A percentile compares a stretch with the other conserved stretches of the same genome.
Evolutionary conservation across 495 filamentous ascomycete species (phyloP).

Genomic region (Penicillium goetzii): DNA sequence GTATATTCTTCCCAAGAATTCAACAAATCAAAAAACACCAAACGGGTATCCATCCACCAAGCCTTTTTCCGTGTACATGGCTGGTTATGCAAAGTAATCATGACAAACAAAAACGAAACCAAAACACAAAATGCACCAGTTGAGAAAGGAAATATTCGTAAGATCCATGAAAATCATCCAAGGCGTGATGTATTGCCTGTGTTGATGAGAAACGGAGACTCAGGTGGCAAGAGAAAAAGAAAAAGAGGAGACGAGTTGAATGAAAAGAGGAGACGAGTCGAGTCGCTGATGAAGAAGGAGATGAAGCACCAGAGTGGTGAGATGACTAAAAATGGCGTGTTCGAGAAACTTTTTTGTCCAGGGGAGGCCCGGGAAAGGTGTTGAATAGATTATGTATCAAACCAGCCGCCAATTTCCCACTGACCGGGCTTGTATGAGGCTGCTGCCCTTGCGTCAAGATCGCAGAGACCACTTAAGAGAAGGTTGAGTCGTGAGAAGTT

Average conservation of each 20-base stretch:
- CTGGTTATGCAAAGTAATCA: conserved; percentile 6
- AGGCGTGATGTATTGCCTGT: conserved; percentile 2
- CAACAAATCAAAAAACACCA: conserved; percentile 2
- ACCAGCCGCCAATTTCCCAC: conserved; percentile 77
- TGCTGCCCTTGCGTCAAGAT: conserved; percentile 47
- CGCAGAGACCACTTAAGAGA: conserved; percentile 60
- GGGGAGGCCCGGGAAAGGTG: not conserved
- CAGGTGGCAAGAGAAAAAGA: not conserved
- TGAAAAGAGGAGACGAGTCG: not conserved
- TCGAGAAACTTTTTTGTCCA: not conserved
- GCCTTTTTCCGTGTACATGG: conserved; percentile 8
- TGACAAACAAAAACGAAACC: not conserved
- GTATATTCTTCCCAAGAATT: conserved; percentile 7
- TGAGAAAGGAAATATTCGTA: conserved; percentile 12
- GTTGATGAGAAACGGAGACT: not conserved
- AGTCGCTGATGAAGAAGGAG: not conserved
- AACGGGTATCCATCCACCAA: conserved; percentile 4
- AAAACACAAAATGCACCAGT: conserved; percentile 2
- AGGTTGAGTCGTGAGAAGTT: conserved; percentile 66
- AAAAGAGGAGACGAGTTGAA: not conserved
- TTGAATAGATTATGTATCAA: conserved; percentile 30
- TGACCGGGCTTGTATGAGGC: conserved; percentile 63
- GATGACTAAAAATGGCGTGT: not conserved
- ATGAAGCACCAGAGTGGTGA: not conserved
- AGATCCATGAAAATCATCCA: conserved; percentile 8